These are phyloP conservation scores for Trametes villosa DNA, from an alignment of 768 basidiomycete genomes.

Conservation along the genomic window DNA sequence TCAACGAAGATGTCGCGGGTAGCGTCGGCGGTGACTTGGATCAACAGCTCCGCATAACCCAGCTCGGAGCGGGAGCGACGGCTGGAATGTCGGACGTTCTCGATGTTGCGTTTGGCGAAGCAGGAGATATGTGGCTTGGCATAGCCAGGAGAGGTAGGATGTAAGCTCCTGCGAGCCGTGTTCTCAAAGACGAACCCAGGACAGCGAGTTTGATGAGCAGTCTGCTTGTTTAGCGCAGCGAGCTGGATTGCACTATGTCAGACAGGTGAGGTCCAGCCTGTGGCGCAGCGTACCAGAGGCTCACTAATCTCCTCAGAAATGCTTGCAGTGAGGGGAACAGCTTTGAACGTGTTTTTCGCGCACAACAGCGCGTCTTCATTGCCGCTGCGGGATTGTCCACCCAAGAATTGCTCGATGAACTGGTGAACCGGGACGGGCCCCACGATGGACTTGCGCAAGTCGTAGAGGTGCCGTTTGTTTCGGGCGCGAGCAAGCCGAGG, in stretches of 20 bases:
- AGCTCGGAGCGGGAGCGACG: neutral
- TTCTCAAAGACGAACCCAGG: conserved; percentile 5
- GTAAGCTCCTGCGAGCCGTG: neutral
- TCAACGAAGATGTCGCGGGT: conserved; percentile 15
- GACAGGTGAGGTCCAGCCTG: too few species aligned
- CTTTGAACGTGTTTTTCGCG: neutral
- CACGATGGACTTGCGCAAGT: neutral
- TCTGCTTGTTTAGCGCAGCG: neutral
- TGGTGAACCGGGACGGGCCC: neutral
- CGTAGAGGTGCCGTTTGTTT: neutral
- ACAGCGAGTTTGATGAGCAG: neutral
- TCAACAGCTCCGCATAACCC: conserved; percentile 16
- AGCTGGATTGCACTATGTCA: neutral
- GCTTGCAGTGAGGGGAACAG: neutral
- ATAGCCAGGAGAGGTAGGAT: neutral
- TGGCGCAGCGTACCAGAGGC: neutral
- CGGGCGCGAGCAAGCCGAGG: neutral
- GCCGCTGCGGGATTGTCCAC: neutral
- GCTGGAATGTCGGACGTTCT: neutral
- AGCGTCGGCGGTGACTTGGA: conserved; percentile 7
- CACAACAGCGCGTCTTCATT: neutral
- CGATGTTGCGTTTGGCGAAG: neutral
- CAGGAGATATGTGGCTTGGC: conserved; percentile 17
- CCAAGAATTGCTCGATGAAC: neutral
- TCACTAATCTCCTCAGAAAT: neutral